phyloP scores from a whole-genome alignment of 1,139 yeast species.

The Protomyces inundatus region DNA sequence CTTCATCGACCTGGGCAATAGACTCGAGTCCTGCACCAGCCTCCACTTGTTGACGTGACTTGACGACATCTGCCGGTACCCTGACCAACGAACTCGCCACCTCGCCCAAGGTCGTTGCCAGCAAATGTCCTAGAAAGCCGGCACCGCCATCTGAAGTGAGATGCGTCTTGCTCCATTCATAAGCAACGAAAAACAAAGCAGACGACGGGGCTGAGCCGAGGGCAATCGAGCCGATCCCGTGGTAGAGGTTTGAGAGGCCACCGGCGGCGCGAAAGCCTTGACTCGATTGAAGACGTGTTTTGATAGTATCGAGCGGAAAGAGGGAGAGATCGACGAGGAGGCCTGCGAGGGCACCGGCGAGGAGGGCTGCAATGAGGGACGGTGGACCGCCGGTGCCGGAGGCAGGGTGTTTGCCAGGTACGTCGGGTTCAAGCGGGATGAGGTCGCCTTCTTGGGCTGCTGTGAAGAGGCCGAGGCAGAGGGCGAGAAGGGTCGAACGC shows the following conservation, averaged over 20 bases:
- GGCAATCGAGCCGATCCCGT: slow-evolving; percentile 88
- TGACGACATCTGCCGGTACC: slow-evolving; percentile 94
- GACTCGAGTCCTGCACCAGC: slow-evolving; percentile 47
- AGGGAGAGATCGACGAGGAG: slow-evolving; percentile 90
- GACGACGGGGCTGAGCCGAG: slow-evolving; percentile 90
- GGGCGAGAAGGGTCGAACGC: not conserved
- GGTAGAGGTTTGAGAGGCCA: slow-evolving; percentile 83
- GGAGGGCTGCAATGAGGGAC: slow-evolving; percentile 4
- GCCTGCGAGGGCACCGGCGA: slow-evolving; percentile 84
- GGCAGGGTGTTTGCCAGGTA: not conserved
- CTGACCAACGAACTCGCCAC: slow-evolving; percentile 86
- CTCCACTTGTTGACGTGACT: slow-evolving; percentile 64
- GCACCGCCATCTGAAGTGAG: not conserved
- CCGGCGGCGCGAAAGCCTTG: slow-evolving; percentile 93
- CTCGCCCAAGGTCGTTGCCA: slow-evolving; percentile 87
- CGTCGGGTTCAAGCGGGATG: not conserved
- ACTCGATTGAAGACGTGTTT: slow-evolving; percentile 88
- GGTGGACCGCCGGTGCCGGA: not conserved
- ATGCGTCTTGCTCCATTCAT: slow-evolving; percentile 49
- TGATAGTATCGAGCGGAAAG: slow-evolving; percentile 92
- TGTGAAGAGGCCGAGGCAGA: not conserved
- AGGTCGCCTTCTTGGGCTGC: not conserved
- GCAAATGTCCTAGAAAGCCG: slow-evolving; percentile 9
- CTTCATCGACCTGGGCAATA: not conserved
- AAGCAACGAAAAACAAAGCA: slow-evolving; percentile 79